Percentiles rank a stretch among this genome's conserved stretches.
phyloP scores from a whole-genome alignment of 164 flowering plant genomes.

The Nelumbo lutea region DNA sequence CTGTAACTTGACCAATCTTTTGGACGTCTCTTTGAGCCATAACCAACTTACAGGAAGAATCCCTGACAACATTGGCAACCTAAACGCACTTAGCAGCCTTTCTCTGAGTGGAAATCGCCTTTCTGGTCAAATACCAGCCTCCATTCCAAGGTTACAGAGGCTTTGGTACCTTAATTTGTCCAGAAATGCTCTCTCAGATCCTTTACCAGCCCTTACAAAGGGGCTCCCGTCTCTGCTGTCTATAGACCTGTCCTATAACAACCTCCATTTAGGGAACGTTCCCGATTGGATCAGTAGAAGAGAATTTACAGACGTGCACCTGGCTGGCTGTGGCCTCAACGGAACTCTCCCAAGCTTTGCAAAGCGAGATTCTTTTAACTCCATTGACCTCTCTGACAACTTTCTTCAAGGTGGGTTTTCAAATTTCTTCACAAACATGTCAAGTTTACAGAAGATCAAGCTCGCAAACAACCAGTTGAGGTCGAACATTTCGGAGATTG shows the following conservation, averaged over 20 bases:
- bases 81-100: constrained; percentile 61
- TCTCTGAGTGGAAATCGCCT: constrained; percentile 52
- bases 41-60: constrained; percentile 66
- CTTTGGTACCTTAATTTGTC: constrained; percentile 82
- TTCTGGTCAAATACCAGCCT: constrained; percentile 64
- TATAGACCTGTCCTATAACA: constrained; percentile 81
- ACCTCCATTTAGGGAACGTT: constrained; percentile 50
- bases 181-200: constrained; percentile 55
- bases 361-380: constrained; percentile 47
- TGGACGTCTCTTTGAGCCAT: constrained; percentile 51
- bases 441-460: constrained; percentile 54
- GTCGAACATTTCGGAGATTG: constrained; percentile 41
- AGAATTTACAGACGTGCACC: constrained; percentile 50
- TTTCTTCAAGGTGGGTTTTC: constrained; percentile 40
- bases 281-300: constrained; percentile 76
- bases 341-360: constrained; percentile 69
- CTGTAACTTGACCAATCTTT: constrained; percentile 36
- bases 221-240: constrained; percentile 68
- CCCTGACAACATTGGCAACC: constrained; percentile 53
- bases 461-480: constrained; percentile 65
- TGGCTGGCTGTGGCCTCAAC: constrained; percentile 73
- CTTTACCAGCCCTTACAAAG: constrained; percentile 46
- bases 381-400: constrained; percentile 80
- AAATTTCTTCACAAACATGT: constrained; percentile 50
- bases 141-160: constrained; percentile 47